These are phyloP conservation scores for Blastomyces emzantsi DNA, from an alignment of 2,329 filamentous ascomycete species.

Conservation along the genomic window DNA sequence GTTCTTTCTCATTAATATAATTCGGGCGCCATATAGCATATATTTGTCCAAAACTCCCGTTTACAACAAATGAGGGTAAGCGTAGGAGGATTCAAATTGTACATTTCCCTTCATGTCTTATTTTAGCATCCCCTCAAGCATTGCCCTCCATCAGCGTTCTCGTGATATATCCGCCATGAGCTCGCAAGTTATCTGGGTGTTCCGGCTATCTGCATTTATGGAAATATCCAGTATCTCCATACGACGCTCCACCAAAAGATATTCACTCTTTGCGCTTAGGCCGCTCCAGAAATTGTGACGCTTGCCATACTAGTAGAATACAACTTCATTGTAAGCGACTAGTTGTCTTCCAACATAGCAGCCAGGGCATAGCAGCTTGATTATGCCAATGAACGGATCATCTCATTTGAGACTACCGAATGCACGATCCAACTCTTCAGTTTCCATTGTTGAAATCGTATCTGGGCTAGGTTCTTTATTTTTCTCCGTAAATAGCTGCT, in stretches of 20 bases:
- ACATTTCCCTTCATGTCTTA: background rate
- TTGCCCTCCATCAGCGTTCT: background rate
- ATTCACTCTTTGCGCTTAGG: background rate
- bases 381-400: slow-evolving; percentile 20
- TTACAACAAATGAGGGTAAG: background rate
- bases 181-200: background rate
- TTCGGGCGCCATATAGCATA: background rate
- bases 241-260: background rate
- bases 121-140: background rate
- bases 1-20: background rate
- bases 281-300: background rate
- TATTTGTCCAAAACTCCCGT: background rate
- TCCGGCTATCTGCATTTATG: background rate
- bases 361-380: background rate
- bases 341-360: background rate
- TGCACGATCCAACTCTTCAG: slow-evolving; percentile 45
- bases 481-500: slow-evolving; percentile 27
- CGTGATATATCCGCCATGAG: background rate
- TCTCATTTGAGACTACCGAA: slow-evolving; percentile 43
- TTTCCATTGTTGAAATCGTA: slow-evolving; percentile 38
- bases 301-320: background rate
- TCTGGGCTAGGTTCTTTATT: slow-evolving; percentile 27
- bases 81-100: background rate
- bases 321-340: background rate
- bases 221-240: background rate